Percentiles rank a stretch among this genome's conserved stretches.
phyloP scores from a whole-genome alignment of 805 yeast species.

The Kazachstania bromeliacearum region DNA sequence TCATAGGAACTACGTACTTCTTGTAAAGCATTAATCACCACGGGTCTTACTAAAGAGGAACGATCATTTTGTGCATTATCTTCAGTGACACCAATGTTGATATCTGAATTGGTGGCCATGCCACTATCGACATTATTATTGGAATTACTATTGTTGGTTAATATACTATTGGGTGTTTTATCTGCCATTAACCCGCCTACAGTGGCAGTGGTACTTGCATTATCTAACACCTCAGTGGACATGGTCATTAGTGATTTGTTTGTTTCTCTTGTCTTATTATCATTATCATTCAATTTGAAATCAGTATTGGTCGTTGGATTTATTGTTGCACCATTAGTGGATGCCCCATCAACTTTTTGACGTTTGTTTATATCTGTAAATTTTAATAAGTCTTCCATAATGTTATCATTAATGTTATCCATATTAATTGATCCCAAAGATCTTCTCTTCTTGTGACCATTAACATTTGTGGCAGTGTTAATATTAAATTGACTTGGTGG shows the following conservation, averaged over 20 bases:
- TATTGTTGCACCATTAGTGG: constrained; percentile 1
- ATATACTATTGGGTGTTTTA: not conserved
- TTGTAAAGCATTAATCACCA: constrained; percentile 2
- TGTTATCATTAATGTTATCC: constrained; percentile 21
- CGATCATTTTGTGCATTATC: not conserved
- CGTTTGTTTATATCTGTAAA: constrained; percentile 18
- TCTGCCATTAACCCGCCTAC: too few species aligned
- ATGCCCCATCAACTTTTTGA: constrained; percentile 7
- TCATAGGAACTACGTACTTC: constrained; percentile 10
- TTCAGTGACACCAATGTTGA: not conserved
- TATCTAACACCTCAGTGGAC: too few species aligned
- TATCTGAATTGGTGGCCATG: not conserved
- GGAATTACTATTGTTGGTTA: not conserved
- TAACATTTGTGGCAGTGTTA: constrained; percentile 2
- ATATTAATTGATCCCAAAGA: constrained; percentile 23
- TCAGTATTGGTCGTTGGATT: constrained; percentile 3
- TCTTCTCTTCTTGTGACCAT: constrained; percentile 15
- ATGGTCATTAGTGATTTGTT: not conserved
- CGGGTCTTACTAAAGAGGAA: not conserved
- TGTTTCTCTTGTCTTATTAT: not conserved
- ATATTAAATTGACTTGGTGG: too few species aligned
- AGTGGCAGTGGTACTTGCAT: too few species aligned
- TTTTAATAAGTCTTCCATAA: constrained; percentile 25
- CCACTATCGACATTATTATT: not conserved
- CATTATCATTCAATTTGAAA: constrained; percentile 1